Percentiles rank a stretch among this genome's conserved stretches.
phyloP scores from a whole-genome alignment of 768 basidiomycete genomes.

The Russula brevipes region DNA sequence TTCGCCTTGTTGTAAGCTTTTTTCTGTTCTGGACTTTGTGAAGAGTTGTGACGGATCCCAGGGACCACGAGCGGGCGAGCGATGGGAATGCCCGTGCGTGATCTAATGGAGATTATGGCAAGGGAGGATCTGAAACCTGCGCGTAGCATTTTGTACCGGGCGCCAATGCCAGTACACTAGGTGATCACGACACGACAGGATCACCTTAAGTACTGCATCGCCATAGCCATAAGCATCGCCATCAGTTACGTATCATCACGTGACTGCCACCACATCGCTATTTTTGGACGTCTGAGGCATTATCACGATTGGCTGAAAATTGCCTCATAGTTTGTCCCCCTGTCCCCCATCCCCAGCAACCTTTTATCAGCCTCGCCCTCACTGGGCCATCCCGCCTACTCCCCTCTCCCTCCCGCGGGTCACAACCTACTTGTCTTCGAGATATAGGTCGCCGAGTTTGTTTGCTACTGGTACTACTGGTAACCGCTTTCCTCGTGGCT shows the following conservation, averaged over 20 bases:
- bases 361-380: not conserved
- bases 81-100: not conserved
- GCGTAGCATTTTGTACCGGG: conserved; percentile 3
- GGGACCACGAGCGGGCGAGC: not conserved
- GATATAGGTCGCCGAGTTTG: not conserved
- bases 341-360: not conserved
- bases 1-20: conserved; percentile 38
- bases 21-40: conserved; percentile 28
- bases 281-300: conserved; percentile 7
- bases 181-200: too few relatives aligned
- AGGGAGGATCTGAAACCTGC: not conserved
- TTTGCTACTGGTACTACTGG: not conserved
- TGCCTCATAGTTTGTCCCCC: conserved; percentile 7
- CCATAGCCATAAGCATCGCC: too few relatives aligned
- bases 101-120: not conserved
- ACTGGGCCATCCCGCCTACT: not conserved
- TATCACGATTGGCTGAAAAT: conserved; percentile 19
- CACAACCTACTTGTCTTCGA: too few relatives aligned
- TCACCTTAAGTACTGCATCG: not conserved
- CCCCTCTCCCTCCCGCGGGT: not conserved
- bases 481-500: not conserved
- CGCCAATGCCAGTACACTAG: too few relatives aligned
- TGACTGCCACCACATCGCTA: not conserved
- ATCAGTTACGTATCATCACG: not conserved
- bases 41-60: conserved; percentile 19